Conservation (phyloP, 805 yeast genomes). For the Metschnikowia peoriensis region DNA sequence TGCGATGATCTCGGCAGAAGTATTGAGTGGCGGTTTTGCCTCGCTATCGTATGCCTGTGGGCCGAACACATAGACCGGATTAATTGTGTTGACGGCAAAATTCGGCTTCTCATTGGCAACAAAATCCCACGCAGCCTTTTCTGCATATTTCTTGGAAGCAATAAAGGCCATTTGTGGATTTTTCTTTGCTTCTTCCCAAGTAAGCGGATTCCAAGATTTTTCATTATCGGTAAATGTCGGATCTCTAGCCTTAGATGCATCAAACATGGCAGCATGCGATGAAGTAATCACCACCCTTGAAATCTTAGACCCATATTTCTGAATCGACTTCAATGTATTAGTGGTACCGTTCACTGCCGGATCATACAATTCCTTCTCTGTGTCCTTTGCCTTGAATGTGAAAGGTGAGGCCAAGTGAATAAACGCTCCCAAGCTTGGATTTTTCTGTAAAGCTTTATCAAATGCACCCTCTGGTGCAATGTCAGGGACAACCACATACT, state of each 20-base stretch:
- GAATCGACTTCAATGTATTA: slow-evolving; percentile 13
- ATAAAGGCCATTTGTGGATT: slow-evolving; percentile 34
- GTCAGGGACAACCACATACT: slow-evolving; percentile 48
- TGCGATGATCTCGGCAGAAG: slow-evolving; percentile 40
- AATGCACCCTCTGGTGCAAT: slow-evolving; percentile 46
- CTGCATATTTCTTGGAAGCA: slow-evolving; percentile 32
- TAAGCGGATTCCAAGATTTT: slow-evolving; percentile 50
- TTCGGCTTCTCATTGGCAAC: slow-evolving; percentile 27
- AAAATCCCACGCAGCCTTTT: slow-evolving; percentile 38
- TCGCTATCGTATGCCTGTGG: slow-evolving; percentile 27
- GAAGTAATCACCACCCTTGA: slow-evolving; percentile 14
- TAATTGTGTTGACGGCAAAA: slow-evolving; percentile 36
- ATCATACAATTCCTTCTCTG: slow-evolving; percentile 49
- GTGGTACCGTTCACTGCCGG: slow-evolving; percentile 46
- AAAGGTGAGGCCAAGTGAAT: slow-evolving; percentile 65
- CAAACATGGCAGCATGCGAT: slow-evolving; percentile 14
- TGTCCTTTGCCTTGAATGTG: slow-evolving; percentile 40
- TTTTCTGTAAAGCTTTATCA: slow-evolving; percentile 42
- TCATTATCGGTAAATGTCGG: slow-evolving; percentile 32
- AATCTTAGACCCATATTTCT: slow-evolving; percentile 10
- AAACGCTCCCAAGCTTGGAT: slow-evolving; percentile 52
- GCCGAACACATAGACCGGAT: slow-evolving; percentile 26
- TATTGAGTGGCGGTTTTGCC: slow-evolving; percentile 33
- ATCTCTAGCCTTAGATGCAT: slow-evolving; percentile 28
- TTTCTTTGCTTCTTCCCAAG: slow-evolving; percentile 42